Evolutionary conservation across 1,284 basidiomycete species (phyloP).

Genomic region (Neonothopanus nambi): DNA sequence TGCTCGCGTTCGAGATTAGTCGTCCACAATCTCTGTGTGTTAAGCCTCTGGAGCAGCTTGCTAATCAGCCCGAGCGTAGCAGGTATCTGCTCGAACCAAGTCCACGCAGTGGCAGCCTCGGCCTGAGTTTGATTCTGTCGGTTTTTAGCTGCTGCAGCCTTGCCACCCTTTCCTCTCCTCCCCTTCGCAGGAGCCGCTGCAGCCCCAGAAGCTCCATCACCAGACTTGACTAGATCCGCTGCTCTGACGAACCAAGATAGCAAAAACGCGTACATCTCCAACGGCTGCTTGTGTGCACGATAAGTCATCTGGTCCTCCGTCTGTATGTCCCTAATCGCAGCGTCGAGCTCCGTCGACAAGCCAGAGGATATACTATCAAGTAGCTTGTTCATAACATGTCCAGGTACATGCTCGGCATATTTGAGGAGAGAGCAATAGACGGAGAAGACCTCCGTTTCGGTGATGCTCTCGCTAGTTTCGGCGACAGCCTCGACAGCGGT

Average conservation of each 20-base stretch:
- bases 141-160: constrained; percentile 37
- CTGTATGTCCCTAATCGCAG: constrained; percentile 64
- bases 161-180: constrained; percentile 60
- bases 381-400: constrained; percentile 70
- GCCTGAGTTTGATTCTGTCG: constrained; percentile 43
- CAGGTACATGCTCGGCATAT: constrained; percentile 58
- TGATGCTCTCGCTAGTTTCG: constrained; percentile 68
- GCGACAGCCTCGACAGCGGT: constrained; percentile 75
- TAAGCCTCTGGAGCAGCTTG: constrained; percentile 67
- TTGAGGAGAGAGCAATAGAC: constrained; percentile 80
- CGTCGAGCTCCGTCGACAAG: constrained; percentile 69
- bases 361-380: constrained; percentile 78
- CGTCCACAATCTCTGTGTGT: constrained; percentile 84
- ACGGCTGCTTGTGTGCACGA: constrained; percentile 65
- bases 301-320: constrained; percentile 72
- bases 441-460: constrained; percentile 70
- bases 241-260: constrained; percentile 82
- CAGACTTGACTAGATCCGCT: constrained; percentile 72
- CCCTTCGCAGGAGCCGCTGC: constrained; percentile 49
- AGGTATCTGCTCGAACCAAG: constrained; percentile 80
- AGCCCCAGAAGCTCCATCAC: constrained; percentile 51
- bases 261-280: constrained; percentile 90
- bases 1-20: constrained; percentile 82
- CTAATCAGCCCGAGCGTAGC: constrained; percentile 66
- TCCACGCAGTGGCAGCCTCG: constrained; percentile 53